Base-by-base conservation (phyloP, 352 stramenopile species). In the Phytophthora aleatoria region DNA sequence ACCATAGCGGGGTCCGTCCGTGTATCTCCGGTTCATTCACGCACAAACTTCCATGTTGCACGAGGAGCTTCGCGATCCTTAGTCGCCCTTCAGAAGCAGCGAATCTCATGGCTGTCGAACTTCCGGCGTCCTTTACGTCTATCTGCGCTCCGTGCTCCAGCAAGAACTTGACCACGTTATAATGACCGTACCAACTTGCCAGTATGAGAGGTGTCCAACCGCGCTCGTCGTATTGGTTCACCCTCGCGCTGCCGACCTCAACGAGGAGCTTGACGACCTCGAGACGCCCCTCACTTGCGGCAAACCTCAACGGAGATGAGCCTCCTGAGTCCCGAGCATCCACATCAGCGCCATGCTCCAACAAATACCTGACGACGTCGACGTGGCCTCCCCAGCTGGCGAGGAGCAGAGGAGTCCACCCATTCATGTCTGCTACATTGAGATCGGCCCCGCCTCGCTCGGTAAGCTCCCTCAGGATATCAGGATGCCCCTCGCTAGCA, bases 1-100 rank as follows among this genome's bases (percentile, higher is more conserved):
- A 53, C 47, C 47, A 53, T 5, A 42, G 26, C 9, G 47, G 47
- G 28, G 47, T 42, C 8, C 13, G 11, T 53, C 47, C 47, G 10
- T 53, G 15, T 13, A 30, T 16, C 47, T 53, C 47, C 5, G 47
- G 30, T 28, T 41, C 47, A 41, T 53, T 53, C 15, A 53, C 47
- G 24, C 28, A 27, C 47, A 13, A 5, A 8, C 47, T 53, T 30
- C 47, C 47, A 53, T 53, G 47, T 28, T 53, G 47, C 8, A 53
- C 47, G 9, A 53, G 28, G 6, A 53, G 47, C 31, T 53, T 53
- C 5, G 47, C 47, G 28, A 53, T 53, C 28, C 15, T 53, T 2
- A 53, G 6, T 6, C 30, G 47, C 27, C 47, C 47, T 42, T 53
- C 47, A 39, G 47, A 13, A 12, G 28, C 47, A 15, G 28, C 47